Evolutionary conservation across 257 asterid species (phyloP).

Genomic region (Gentiana straminea): DNA sequence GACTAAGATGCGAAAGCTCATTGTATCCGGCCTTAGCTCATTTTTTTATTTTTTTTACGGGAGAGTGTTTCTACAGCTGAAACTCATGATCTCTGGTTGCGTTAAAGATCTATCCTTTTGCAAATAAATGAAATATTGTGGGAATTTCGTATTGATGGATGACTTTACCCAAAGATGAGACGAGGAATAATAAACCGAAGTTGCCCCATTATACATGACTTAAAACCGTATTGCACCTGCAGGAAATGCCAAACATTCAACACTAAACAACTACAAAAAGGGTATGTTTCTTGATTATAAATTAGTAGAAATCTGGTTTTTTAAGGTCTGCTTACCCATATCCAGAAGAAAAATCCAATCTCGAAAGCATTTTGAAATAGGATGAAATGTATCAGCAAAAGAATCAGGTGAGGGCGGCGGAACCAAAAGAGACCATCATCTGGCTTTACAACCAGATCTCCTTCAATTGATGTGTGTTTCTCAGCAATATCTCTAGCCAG

Average conservation of each 20-base stretch:
- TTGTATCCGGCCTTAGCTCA: too few relatives aligned
- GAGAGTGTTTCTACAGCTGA: too few relatives aligned
- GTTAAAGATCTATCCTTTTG: too few relatives aligned
- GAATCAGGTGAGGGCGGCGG: constrained; percentile 62
- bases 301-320: too few relatives aligned
- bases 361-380: constrained; percentile 98
- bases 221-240: constrained; percentile 77
- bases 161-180: constrained; percentile 70
- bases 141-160: neutral
- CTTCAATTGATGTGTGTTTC: constrained; percentile 85
- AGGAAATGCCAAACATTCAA: neutral
- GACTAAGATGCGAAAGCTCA: too few relatives aligned
- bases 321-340: constrained; percentile 43
- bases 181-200: constrained; percentile 64
- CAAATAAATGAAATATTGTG: neutral
- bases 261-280: neutral
- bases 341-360: constrained; percentile 98
- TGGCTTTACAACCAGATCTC: constrained; percentile 79
- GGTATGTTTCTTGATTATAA: neutral
- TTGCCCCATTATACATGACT: constrained; percentile 97
- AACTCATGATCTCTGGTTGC: too few relatives aligned
- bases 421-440: constrained; percentile 94
- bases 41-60: too few relatives aligned
- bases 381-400: constrained; percentile 76
- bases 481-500: constrained; percentile 95